phyloP scores from a whole-genome alignment of 306 rosid species.

The Albizia julibrissin region DNA sequence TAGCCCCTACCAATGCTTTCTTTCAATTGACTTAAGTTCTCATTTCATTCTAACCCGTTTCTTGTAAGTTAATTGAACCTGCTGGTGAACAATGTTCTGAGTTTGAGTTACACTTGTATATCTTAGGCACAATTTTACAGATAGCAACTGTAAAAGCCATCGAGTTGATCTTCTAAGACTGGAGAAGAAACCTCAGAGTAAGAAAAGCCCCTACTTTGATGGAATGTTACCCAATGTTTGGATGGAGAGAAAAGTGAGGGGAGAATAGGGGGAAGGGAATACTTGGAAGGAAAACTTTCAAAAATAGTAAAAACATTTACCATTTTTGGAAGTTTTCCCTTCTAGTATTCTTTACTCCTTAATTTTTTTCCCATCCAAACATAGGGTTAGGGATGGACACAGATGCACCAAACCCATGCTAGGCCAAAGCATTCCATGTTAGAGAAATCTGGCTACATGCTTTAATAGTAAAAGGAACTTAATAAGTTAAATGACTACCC shows the following conservation, averaged over 20 bases:
- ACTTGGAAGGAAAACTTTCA: too few relatives aligned
- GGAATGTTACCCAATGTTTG: neutral
- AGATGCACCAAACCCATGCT: neutral
- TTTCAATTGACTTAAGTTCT: neutral
- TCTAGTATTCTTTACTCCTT: too few relatives aligned
- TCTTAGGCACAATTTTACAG: conserved; percentile 4
- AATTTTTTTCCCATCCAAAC: too few relatives aligned
- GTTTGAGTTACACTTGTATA: neutral
- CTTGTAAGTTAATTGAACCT: conserved; percentile 3
- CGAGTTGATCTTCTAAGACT: conserved; percentile 7
- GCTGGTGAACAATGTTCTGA: neutral
- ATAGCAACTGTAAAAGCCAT: neutral
- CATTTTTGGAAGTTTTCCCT: too few relatives aligned
- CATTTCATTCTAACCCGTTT: neutral
- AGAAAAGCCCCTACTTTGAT: conserved; percentile 5
- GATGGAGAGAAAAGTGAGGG: too few relatives aligned
- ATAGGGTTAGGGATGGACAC: neutral
- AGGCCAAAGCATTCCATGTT: neutral
- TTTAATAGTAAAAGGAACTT: neutral
- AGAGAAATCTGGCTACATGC: neutral
- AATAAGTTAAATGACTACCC: neutral
- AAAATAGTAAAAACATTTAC: too few relatives aligned
- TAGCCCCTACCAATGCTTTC: neutral
- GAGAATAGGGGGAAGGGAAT: too few relatives aligned
- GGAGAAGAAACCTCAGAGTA: conserved; percentile 12